Conservation (phyloP, 129 eudicot species). For the Flaveria bidentis region DNA sequence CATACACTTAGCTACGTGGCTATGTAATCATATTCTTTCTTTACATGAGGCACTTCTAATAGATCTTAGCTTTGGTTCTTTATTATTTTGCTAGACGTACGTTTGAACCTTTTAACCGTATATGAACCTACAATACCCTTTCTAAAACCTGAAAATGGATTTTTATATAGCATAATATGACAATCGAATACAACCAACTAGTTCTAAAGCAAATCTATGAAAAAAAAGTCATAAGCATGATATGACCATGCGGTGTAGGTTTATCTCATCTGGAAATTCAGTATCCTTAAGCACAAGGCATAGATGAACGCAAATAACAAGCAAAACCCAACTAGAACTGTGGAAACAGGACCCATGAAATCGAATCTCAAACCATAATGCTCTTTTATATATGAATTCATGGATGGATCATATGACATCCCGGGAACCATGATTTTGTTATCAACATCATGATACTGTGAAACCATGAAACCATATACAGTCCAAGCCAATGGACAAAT, state of each 20-base stretch:
- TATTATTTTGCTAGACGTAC: too few species aligned
- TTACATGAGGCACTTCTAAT: too few species aligned
- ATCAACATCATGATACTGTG: constrained; percentile 58
- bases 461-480: constrained; percentile 52
- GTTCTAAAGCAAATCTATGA: background rate
- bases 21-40: too few species aligned
- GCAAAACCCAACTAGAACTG: constrained; percentile 50
- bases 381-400: constrained; percentile 39
- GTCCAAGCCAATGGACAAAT: constrained; percentile 72
- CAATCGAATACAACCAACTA: background rate
- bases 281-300: constrained; percentile 40
- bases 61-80: too few species aligned
- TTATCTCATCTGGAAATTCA: constrained; percentile 64
- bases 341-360: constrained; percentile 58
- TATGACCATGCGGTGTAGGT: background rate
- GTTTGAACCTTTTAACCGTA: background rate
- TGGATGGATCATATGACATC: constrained; percentile 19
- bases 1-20: too few species aligned
- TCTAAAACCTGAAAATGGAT: background rate
- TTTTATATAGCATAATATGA: background rate
- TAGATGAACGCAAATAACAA: constrained; percentile 54
- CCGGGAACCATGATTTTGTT: constrained; percentile 49
- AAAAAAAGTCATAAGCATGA: background rate
- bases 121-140: background rate
- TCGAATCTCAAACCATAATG: constrained; percentile 49